Evolutionary conservation across 257 asterid genomes (phyloP).

Genomic region (Fraxinus pennsylvanica): DNA sequence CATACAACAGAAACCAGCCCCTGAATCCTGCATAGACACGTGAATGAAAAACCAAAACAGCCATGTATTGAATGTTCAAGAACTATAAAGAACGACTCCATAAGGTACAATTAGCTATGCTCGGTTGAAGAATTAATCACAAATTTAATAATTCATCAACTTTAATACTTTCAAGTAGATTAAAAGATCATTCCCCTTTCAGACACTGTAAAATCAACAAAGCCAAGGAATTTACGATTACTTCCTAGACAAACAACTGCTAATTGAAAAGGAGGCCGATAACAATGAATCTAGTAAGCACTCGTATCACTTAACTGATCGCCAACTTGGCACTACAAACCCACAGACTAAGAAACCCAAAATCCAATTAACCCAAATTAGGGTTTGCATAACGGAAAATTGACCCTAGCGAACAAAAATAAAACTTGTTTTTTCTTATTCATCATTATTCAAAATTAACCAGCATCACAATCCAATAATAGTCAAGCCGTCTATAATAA

Average conservation of each 20-base stretch:
- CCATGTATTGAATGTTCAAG: constrained; percentile 3
- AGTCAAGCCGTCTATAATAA: constrained; percentile 9
- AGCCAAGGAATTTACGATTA: not conserved
- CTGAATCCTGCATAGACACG: constrained; percentile 32
- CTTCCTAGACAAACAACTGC: not conserved
- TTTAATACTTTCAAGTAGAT: not conserved
- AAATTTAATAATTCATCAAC: not conserved
- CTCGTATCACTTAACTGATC: constrained; percentile 9
- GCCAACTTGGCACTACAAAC: constrained; percentile 15
- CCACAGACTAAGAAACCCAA: not conserved
- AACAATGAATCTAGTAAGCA: not conserved
- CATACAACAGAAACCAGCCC: constrained; percentile 29
- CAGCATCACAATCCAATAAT: constrained; percentile 11
- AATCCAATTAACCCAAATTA: constrained; percentile 18
- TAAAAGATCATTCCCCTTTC: not conserved
- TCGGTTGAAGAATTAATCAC: not conserved
- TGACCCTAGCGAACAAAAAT: constrained; percentile 16
- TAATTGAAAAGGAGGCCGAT: not conserved
- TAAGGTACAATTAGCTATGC: constrained; percentile 2
- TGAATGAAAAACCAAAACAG: constrained; percentile 10
- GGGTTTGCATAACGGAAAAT: constrained; percentile 23
- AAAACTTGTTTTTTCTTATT: not conserved
- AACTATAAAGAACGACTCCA: constrained; percentile 5
- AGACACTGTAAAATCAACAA: not conserved
- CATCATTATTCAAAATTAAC: constrained; percentile 9